Conservation (phyloP, 2,329 filamentous ascomycete genomes). For the Fusarium newnesense region DNA sequence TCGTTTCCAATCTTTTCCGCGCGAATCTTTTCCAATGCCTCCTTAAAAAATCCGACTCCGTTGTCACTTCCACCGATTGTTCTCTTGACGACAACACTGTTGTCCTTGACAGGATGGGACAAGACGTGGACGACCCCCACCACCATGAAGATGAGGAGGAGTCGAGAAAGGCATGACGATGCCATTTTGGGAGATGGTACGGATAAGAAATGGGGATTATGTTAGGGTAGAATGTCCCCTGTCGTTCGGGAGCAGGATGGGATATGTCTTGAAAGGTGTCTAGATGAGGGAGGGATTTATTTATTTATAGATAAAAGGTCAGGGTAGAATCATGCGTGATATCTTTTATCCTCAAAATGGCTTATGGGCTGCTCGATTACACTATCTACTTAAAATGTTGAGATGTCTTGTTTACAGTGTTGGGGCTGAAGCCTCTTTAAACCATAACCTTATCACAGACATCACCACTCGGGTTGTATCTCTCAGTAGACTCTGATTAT, state of each 20-base stretch:
- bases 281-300: background rate
- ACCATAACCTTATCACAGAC: too few species aligned
- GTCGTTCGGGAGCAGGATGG: background rate
- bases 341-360: accelerated
- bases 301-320: background rate
- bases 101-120: background rate
- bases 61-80: too few species aligned
- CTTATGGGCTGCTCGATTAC: background rate
- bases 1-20: too few species aligned
- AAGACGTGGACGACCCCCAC: background rate
- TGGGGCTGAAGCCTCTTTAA: too few species aligned
- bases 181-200: background rate
- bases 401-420: background rate
- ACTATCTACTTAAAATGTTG: accelerated
- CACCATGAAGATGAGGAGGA: background rate
- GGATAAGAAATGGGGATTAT: background rate
- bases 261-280: background rate
- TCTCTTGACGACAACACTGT: background rate
- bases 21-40: too few species aligned
- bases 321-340: accelerated
- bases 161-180: background rate
- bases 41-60: too few species aligned
- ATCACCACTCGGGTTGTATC: accelerated
- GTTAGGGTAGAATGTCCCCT: background rate
- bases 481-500: accelerated